phyloP scores from a whole-genome alignment of 257 asterid species.

The Salvia splendens region DNA sequence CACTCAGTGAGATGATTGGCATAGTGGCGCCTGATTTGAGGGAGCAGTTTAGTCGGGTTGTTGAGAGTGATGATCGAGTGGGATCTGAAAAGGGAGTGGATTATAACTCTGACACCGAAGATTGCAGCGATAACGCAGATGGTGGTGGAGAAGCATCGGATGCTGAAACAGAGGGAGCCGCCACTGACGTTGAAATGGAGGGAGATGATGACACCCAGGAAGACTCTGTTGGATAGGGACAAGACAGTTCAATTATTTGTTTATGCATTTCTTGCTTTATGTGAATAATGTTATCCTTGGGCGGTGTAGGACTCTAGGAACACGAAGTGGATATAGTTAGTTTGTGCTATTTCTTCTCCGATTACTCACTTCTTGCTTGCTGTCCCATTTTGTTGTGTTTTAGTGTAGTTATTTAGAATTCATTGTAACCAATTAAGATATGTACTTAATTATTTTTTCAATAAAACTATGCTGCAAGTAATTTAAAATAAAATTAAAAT shows the following conservation, averaged over 20 bases:
- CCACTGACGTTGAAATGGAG: constrained; percentile 47
- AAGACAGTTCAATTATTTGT: background rate
- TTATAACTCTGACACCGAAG: constrained; percentile 64
- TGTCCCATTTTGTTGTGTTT: too few species aligned
- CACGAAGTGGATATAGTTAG: constrained; percentile 2
- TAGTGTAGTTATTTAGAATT: too few species aligned
- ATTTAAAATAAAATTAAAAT: too few species aligned
- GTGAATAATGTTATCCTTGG: constrained; percentile 18
- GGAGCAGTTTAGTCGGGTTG: constrained; percentile 65
- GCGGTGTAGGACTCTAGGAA: background rate
- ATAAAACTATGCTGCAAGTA: too few species aligned
- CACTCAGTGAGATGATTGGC: constrained; percentile 74
- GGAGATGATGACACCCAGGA: constrained; percentile 66
- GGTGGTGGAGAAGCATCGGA: constrained; percentile 37
- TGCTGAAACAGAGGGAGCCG: constrained; percentile 55
- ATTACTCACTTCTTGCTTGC: too few species aligned
- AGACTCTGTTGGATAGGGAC: constrained; percentile 50
- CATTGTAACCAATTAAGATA: too few species aligned
- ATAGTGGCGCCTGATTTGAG: constrained; percentile 68
- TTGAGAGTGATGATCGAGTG: constrained; percentile 44
- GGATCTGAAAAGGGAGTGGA: constrained; percentile 44
- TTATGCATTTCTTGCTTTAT: background rate
- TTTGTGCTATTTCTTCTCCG: background rate
- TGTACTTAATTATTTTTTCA: too few species aligned
- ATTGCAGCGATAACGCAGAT: constrained; percentile 45